Base-by-base conservation (phyloP, 495 filamentous ascomycete species). In the Gamarada debralockiae region DNA sequence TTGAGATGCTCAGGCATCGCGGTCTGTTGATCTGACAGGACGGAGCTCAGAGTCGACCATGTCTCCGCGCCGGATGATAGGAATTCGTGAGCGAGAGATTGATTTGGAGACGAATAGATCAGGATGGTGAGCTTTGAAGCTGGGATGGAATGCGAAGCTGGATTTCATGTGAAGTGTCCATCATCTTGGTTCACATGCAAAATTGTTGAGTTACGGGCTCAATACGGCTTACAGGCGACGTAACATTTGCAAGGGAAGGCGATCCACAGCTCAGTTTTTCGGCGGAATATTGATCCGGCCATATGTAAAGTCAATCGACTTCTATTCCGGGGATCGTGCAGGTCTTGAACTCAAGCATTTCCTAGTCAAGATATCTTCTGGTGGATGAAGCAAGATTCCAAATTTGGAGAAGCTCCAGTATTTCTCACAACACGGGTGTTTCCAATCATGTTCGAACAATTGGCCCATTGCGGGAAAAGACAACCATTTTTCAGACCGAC, bases 1-100 rank as follows among this genome's bases (percentile, higher is more conserved):
- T 45, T 45, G 0, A 55, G 52, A 25, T 56, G 42, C 56, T 62
- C 56, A 45, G 56, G 52, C 60, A 62, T 62, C 34, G 55, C 56
- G 53, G 27, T 17, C 41, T 50, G 33, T 20, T 40, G 48, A 37
- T 41, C 23, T 25, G 21, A 14, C 22, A 48, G 43, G 38, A 13
- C 10, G 17, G 33, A 38, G 39, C 39, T 45, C 48, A 12, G 43
- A 34, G 17, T 58, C 39, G 37, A 52, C 43, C 59, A 62, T 62
- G 7, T 54, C 55, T 58, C 10, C 50, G 49, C 49, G 49, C 24
- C 25, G 29, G 20, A 22, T 18, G 12, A 22, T 39, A 39, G 36
- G 36, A 13, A 39, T 43, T 17, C 17, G 5, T 37, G 25, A 25
- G 29, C 14, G 15, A n/a, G 15, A 34, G n/a, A 29, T 46, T 29